Evolutionary conservation across 2,329 filamentous ascomycete genomes (phyloP).

Genomic region (Colletotrichum trifolii): DNA sequence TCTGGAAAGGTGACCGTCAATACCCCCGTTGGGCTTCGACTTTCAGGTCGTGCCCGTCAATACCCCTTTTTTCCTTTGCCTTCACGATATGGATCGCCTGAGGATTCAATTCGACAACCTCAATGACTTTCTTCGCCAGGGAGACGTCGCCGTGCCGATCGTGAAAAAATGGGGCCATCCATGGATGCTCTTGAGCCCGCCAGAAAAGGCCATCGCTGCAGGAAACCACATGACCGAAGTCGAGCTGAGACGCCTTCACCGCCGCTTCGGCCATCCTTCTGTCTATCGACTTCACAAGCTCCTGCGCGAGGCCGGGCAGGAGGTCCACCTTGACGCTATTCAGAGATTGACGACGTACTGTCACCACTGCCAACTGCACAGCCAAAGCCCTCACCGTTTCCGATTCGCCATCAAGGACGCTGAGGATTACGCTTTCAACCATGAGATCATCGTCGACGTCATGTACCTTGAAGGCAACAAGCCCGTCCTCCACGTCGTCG

Average conservation of each 20-base stretch:
- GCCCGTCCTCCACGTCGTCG: not conserved
- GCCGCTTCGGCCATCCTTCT: not conserved
- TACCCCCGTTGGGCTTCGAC: not conserved
- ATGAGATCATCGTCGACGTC: not conserved
- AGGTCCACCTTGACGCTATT: not conserved
- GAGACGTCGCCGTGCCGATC: not conserved
- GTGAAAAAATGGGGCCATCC: not conserved
- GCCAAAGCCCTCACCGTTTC: not conserved
- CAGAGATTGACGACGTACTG: not conserved
- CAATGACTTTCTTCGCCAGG: not conserved
- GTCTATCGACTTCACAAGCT: not conserved
- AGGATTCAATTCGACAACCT: not conserved
- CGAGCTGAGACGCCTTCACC: not conserved
- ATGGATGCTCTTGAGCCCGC: not conserved
- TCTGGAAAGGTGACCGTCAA: not conserved
- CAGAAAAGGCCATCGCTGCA: not conserved
- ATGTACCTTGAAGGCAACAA: not conserved
- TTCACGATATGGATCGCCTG: not conserved
- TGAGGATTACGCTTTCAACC: constrained; percentile 40
- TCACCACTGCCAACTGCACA: not conserved
- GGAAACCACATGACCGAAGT: not conserved
- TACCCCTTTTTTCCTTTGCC: not conserved
- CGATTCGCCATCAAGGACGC: constrained; percentile 38
- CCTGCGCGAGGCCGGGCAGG: not conserved
- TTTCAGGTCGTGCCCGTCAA: not conserved